phyloP scores from a whole-genome alignment of 257 asterid genomes.

The Knoxia roxburghii region DNA sequence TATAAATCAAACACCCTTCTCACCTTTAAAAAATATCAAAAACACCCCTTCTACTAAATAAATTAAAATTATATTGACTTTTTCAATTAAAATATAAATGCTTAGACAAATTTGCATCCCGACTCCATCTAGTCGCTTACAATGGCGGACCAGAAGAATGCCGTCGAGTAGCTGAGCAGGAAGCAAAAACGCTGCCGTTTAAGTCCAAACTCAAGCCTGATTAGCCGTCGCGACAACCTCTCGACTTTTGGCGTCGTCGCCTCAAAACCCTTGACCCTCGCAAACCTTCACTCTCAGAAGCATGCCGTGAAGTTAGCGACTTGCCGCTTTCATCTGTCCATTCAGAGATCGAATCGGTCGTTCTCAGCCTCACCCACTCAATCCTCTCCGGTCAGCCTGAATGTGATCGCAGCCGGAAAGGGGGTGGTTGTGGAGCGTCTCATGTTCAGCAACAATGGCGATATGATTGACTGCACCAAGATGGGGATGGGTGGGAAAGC shows the following conservation, averaged over 20 bases:
- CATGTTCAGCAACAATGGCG: constrained; percentile 74
- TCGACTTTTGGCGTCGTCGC: constrained; percentile 25
- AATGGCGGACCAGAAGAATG: constrained; percentile 78
- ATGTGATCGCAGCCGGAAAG: constrained; percentile 72
- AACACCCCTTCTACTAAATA: too few relatives aligned
- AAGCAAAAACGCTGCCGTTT: constrained; percentile 46
- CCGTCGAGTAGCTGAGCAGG: constrained; percentile 48
- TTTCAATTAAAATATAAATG: too few relatives aligned
- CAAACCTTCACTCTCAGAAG: constrained; percentile 65
- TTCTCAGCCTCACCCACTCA: constrained; percentile 61
- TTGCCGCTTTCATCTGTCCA: constrained; percentile 68
- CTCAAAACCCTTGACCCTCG: constrained; percentile 44
- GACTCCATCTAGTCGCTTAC: constrained; percentile 17
- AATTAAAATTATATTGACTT: too few relatives aligned
- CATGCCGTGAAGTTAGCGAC: constrained; percentile 76
- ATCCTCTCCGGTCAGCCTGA: constrained; percentile 73
- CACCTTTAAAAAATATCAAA: too few relatives aligned
- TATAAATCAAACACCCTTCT: too few relatives aligned
- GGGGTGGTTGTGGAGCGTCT: constrained; percentile 84
- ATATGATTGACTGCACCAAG: constrained; percentile 82
- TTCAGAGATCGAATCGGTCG: constrained; percentile 51
- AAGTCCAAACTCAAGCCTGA: constrained; percentile 64
- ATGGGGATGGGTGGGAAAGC: constrained; percentile 98
- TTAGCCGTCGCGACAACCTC: constrained; percentile 32
- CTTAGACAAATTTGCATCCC: too few relatives aligned